Conservation (phyloP, 345 rosid genomes). For the thale cress (Arabidopsis thaliana) region DNA sequence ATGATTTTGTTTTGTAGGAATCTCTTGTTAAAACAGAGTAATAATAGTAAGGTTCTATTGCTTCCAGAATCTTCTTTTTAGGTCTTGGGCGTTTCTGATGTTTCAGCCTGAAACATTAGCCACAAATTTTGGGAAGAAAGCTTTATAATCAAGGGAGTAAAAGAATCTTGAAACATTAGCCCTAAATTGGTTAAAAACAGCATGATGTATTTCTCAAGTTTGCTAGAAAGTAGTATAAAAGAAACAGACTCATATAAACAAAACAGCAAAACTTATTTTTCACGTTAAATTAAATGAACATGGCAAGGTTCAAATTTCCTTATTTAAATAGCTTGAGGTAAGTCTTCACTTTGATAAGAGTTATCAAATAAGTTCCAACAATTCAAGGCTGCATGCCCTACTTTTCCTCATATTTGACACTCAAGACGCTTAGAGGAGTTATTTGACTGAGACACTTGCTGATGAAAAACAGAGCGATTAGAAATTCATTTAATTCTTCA, state of each 20-base stretch:
- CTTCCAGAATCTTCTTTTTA: background rate
- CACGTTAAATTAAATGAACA: conserved; percentile 9
- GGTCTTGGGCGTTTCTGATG: conserved; percentile 47
- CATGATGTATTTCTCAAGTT: background rate
- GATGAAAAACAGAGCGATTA: too few relatives aligned
- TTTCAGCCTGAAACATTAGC: conserved; percentile 33
- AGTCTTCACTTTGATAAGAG: too few relatives aligned
- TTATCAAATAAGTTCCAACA: too few relatives aligned
- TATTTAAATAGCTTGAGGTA: too few relatives aligned
- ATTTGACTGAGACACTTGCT: too few relatives aligned
- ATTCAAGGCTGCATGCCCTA: too few relatives aligned
- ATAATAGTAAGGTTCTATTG: conserved; percentile 16
- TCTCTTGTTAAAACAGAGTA: conserved; percentile 12
- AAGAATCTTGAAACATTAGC: conserved; percentile 2
- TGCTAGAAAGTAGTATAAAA: background rate
- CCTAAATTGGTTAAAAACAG: background rate
- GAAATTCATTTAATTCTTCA: too few relatives aligned
- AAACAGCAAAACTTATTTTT: conserved; percentile 12
- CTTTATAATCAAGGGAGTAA: background rate
- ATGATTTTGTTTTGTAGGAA: background rate
- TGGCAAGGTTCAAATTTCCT: background rate
- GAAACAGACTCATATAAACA: background rate
- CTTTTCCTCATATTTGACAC: too few relatives aligned
- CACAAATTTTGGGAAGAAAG: background rate
- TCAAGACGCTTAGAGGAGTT: too few relatives aligned